Evolutionary conservation across 345 rosid species (phyloP).

Genomic region (Eucalyptus virginea): DNA sequence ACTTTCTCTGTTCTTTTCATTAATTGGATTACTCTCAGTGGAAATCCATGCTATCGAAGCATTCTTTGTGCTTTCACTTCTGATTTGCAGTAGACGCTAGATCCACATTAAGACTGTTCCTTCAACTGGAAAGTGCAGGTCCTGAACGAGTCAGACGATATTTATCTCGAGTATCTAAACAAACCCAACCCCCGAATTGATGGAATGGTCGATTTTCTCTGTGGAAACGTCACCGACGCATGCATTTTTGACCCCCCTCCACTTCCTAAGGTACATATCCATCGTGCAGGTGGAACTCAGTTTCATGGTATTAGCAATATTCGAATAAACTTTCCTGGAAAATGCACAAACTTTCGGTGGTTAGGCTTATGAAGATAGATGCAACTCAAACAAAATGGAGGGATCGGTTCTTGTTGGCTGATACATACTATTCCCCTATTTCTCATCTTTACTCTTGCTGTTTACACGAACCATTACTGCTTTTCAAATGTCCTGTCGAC

Average conservation of each 20-base stretch:
- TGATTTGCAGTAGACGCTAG: neutral
- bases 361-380: neutral
- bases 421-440: neutral
- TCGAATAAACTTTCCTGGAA: no score
- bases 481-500: neutral
- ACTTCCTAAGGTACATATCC: conserved; percentile 47
- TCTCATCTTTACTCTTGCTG: neutral
- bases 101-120: neutral
- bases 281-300: no score
- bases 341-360: neutral
- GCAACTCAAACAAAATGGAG: neutral
- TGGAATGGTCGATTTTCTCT: conserved; percentile 46
- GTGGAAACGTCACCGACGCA: conserved; percentile 54
- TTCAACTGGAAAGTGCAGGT: conserved; percentile 36
- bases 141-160: neutral
- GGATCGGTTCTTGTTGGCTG: neutral
- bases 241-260: conserved; percentile 66
- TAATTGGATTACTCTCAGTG: neutral
- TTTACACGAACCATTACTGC: neutral
- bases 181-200: neutral
- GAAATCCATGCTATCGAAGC: neutral
- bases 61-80: neutral
- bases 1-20: neutral
- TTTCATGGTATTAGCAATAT: neutral
- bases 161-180: no score